Evolutionary conservation across 495 filamentous ascomycete species (phyloP).

Genomic region (Aspergillus saccharolyticus): DNA sequence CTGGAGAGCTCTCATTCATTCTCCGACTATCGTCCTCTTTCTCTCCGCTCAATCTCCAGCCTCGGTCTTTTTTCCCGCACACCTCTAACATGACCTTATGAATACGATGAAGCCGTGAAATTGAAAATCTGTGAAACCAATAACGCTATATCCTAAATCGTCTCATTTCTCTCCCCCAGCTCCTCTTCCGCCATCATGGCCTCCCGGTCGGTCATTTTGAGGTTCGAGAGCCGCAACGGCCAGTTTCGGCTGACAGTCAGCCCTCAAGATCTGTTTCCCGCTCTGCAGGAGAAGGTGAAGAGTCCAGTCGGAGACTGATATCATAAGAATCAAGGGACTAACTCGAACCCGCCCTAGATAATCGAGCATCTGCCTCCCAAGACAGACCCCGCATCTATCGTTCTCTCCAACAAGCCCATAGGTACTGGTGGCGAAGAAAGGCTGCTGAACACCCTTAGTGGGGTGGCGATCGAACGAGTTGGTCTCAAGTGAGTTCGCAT

Average conservation of each 20-base stretch:
- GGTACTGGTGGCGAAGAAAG: slow-evolving; percentile 70
- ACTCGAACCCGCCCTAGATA: slow-evolving; percentile 38
- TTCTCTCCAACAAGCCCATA: slow-evolving; percentile 73
- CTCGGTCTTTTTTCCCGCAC: neutral
- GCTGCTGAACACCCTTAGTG: slow-evolving; percentile 58
- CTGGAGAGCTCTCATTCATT: neutral
- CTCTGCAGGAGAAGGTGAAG: slow-evolving; percentile 41
- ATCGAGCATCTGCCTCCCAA: slow-evolving; percentile 60
- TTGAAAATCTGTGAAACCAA: neutral
- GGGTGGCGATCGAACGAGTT: slow-evolving; percentile 62
- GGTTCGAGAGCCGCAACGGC: slow-evolving; percentile 53
- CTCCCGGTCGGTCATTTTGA: slow-evolving; percentile 42
- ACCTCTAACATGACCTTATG: slow-evolving; percentile 6
- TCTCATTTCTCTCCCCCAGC: neutral
- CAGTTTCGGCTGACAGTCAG: slow-evolving; percentile 50
- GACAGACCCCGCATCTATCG: slow-evolving; percentile 67
- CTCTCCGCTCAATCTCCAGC: neutral
- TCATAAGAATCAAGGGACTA: neutral
- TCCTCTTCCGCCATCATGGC: slow-evolving; percentile 30
- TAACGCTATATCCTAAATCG: neutral
- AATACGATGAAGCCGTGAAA: neutral
- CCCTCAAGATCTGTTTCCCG: slow-evolving; percentile 43
- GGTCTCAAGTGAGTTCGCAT: slow-evolving; percentile 57
- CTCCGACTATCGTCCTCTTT: neutral
- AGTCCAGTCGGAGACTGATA: neutral